Conservation (phyloP, 352 stramenopile species). For the Pythium utonaiense region DNA sequence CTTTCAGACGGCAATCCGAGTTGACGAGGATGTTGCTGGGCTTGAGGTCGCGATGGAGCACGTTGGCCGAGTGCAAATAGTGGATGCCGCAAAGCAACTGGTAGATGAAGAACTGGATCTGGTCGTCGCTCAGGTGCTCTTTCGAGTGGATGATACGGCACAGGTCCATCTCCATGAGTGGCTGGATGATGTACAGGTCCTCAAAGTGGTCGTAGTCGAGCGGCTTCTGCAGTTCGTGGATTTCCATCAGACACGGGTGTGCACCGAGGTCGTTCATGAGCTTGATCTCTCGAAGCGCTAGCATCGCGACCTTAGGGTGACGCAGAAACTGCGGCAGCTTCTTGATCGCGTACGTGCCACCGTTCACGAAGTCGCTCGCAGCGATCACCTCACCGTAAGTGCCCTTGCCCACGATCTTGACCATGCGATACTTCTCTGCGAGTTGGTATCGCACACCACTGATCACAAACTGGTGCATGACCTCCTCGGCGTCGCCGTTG, state of each 20-base stretch:
- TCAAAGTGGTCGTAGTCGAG: conserved; percentile 90
- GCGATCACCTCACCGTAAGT: conserved; percentile 91
- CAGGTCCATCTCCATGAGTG: conserved; percentile 98
- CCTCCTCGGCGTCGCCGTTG: conserved; percentile 33
- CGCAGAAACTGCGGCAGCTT: conserved; percentile 84
- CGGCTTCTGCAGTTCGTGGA: conserved; percentile 80
- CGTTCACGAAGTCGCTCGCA: conserved; percentile 80
- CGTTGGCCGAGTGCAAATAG: conserved; percentile 94
- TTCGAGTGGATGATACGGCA: conserved; percentile 86
- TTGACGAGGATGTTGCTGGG: conserved; percentile 97
- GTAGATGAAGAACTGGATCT: conserved; percentile 97
- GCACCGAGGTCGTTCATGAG: conserved; percentile 82
- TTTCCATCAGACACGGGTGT: conserved; percentile 77
- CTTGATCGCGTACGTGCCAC: conserved; percentile 87
- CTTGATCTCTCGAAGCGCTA: conserved; percentile 85
- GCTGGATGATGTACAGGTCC: conserved; percentile 97
- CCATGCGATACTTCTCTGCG: conserved; percentile 86
- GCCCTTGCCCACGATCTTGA: conserved; percentile 86
- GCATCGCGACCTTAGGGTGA: conserved; percentile 79
- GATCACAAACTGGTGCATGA: conserved; percentile 90
- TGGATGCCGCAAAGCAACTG: conserved; percentile 94
- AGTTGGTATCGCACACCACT: conserved; percentile 84
- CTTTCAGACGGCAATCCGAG: conserved; percentile 84
- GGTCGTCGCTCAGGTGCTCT: conserved; percentile 90
- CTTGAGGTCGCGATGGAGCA: conserved; percentile 96